These are phyloP conservation scores for Sphenostylis stenocarpa DNA, from an alignment of 306 rosid genomes.

Conservation along the genomic window DNA sequence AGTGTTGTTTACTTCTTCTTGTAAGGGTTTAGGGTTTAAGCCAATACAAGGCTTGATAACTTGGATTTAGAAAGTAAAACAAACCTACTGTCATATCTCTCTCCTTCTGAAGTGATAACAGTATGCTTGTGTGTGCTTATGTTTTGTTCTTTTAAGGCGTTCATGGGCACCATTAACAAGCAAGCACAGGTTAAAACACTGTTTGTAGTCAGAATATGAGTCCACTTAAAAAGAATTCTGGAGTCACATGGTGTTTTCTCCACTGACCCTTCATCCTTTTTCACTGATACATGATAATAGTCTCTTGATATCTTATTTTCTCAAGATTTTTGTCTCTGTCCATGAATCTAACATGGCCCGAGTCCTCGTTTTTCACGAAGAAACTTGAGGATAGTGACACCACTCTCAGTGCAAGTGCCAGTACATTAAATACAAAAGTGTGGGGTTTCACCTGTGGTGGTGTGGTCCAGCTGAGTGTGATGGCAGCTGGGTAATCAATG, in stretches of 20 bases:
- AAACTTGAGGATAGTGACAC: constrained; percentile 36
- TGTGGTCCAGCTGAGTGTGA: constrained; percentile 20
- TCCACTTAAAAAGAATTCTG: not conserved
- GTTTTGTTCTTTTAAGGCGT: not conserved
- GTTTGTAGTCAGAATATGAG: not conserved
- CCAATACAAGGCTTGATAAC: not conserved
- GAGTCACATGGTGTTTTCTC: constrained; percentile 18
- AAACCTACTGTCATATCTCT: not conserved
- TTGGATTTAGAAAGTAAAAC: not conserved
- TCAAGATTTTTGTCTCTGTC: constrained; percentile 35
- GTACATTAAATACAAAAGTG: constrained; percentile 20
- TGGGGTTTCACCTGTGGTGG: constrained; percentile 28
- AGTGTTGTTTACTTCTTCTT: not conserved
- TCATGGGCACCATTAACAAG: not conserved
- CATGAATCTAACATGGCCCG: constrained; percentile 32
- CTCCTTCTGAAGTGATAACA: not conserved
- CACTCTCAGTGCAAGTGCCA: constrained; percentile 18
- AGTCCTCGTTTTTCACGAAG: constrained; percentile 34
- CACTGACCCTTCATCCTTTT: not conserved
- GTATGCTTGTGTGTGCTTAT: not conserved
- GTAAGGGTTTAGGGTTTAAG: not conserved
- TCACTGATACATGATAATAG: not conserved
- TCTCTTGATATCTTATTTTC: not conserved
- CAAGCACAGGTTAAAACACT: not conserved
- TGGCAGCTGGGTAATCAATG: constrained; percentile 1